phyloP scores from a whole-genome alignment of 176 grass and related monocot genomes.

The Ananas comosus region DNA sequence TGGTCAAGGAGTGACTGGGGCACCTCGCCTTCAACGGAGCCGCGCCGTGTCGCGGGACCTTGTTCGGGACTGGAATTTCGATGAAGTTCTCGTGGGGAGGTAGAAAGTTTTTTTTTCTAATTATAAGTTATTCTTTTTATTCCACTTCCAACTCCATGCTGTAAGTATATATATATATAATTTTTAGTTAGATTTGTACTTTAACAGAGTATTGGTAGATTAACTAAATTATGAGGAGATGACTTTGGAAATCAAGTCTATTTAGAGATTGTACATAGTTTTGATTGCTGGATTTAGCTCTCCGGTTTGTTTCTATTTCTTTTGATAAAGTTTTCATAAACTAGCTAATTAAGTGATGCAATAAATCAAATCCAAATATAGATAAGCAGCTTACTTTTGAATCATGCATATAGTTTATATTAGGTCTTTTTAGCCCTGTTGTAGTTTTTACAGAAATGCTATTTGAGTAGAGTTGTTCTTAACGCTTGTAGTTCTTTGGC shows the following conservation, averaged over 20 bases:
- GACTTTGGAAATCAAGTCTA: background rate
- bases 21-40: slow-evolving; percentile 67
- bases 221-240: background rate
- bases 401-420: too few relatives aligned
- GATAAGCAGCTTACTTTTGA: too few relatives aligned
- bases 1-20: slow-evolving; percentile 29
- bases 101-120: slow-evolving; percentile 19
- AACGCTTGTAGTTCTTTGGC: too few relatives aligned
- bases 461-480: too few relatives aligned
- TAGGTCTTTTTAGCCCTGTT: too few relatives aligned
- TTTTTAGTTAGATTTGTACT: too few relatives aligned
- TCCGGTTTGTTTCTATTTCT: too few relatives aligned
- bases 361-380: too few relatives aligned
- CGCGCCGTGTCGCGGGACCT: slow-evolving; percentile 74
- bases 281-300: background rate
- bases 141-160: background rate
- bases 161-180: background rate
- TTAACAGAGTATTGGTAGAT: too few relatives aligned
- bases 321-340: too few relatives aligned
- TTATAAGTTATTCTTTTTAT: background rate
- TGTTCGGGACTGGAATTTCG: slow-evolving; percentile 91
- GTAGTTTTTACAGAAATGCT: too few relatives aligned
- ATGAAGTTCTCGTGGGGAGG: slow-evolving; percentile 48
- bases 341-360: too few relatives aligned
- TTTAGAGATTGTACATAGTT: background rate